Evolutionary conservation across 768 basidiomycete species (phyloP).

Genomic region (Lentinula boryana): DNA sequence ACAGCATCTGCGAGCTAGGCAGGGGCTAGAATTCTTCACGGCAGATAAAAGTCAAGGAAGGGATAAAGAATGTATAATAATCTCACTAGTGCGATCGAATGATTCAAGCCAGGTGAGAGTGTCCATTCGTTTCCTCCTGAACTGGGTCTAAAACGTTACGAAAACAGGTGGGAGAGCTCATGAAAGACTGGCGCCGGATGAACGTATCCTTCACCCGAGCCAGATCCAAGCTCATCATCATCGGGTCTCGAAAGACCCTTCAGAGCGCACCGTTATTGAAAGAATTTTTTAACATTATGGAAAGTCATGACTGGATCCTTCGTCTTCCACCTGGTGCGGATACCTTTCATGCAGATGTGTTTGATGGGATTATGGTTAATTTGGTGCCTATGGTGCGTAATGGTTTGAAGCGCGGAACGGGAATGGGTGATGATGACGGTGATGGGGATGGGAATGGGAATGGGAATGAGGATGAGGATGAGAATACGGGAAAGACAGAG

Average conservation of each 20-base stretch:
- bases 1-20: constrained; percentile 48
- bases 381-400: background rate
- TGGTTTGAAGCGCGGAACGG: background rate
- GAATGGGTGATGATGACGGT: background rate
- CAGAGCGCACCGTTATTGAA: constrained; percentile 50
- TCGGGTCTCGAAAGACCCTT: constrained; percentile 84
- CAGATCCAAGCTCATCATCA: constrained; percentile 80
- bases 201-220: constrained; percentile 97
- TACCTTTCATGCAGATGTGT: constrained; percentile 33
- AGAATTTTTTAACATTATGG: constrained; percentile 77
- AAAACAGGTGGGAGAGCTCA: constrained; percentile 77
- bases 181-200: constrained; percentile 94
- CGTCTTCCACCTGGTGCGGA: constrained; percentile 51
- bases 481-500: too few species aligned
- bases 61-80: constrained; percentile 92
- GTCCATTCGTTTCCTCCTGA: background rate
- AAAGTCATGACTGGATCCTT: constrained; percentile 66
- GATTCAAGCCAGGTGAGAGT: constrained; percentile 58
- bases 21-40: constrained; percentile 77
- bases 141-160: background rate
- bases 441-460: background rate
- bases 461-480: too few species aligned
- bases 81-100: constrained; percentile 91
- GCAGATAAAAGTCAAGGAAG: constrained; percentile 92
- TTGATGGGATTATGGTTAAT: constrained; percentile 2